Percentiles rank a stretch among this genome's conserved stretches.
These are phyloP conservation scores for Crithidia fasciculata DNA, from an alignment of 208 protist species.

Conservation along the genomic window DNA sequence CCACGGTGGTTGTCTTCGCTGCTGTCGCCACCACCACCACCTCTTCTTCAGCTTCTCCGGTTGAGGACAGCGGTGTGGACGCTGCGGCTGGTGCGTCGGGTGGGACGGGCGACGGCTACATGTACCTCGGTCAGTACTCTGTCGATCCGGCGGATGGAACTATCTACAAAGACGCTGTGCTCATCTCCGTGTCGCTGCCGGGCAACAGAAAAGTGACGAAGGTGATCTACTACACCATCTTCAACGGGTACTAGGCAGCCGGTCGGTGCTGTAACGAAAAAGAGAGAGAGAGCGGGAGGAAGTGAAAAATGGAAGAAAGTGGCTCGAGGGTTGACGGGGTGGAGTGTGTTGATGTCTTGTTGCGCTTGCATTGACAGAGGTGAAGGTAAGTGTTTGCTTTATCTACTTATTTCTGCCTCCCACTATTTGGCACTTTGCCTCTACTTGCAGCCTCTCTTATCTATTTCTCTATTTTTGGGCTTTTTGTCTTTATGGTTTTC, in stretches of 20 bases:
- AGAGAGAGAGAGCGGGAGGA: background rate
- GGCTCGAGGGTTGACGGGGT: too few relatives aligned
- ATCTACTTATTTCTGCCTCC: background rate
- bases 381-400: background rate
- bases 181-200: constrained; percentile 21
- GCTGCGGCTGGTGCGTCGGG: background rate
- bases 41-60: background rate
- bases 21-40: constrained; percentile 1
- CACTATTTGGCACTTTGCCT: too few relatives aligned
- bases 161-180: constrained; percentile 19
- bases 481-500: too few relatives aligned
- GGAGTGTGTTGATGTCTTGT: too few relatives aligned
- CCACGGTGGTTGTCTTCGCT: constrained; percentile 40
- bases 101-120: background rate
- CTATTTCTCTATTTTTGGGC: background rate
- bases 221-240: constrained; percentile 22
- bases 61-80: background rate
- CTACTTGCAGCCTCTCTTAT: background rate
- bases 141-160: constrained; percentile 15
- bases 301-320: background rate
- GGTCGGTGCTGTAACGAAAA: background rate
- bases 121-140: constrained; percentile 50
- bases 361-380: too few relatives aligned
- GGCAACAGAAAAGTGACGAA: constrained; percentile 9
- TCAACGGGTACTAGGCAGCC: constrained; percentile 14